Evolutionary conservation across 768 basidiomycete genomes (phyloP).

Genomic region (Imleria badia): DNA sequence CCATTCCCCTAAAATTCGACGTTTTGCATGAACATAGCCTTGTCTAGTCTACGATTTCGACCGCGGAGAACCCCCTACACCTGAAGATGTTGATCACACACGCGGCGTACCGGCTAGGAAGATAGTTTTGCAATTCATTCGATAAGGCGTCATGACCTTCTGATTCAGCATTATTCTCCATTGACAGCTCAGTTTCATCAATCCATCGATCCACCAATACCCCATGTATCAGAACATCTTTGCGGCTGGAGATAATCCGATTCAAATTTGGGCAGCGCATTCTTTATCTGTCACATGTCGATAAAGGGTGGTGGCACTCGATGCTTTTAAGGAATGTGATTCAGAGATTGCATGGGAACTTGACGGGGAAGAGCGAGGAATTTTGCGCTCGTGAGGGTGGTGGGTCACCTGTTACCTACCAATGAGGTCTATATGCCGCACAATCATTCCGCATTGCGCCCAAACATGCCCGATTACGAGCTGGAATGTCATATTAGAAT

Average conservation of each 20-base stretch:
- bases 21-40: too few species aligned
- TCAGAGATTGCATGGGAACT: not conserved
- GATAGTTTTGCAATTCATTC: not conserved
- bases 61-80: not conserved
- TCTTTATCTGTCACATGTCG: not conserved
- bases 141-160: not conserved
- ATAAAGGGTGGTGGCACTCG: not conserved
- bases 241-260: not conserved
- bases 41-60: not conserved
- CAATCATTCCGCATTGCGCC: conserved; percentile 2
- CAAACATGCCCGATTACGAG: not conserved
- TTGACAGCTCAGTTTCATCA: not conserved
- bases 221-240: not conserved
- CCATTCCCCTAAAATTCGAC: not conserved
- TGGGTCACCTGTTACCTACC: not conserved
- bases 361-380: not conserved
- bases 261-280: not conserved
- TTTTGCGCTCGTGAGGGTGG: not conserved
- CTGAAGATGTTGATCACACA: not conserved
- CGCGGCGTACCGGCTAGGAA: not conserved
- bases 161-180: not conserved
- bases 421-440: not conserved
- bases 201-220: not conserved
- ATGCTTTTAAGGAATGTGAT: not conserved
- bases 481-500: not conserved